phyloP scores from a whole-genome alignment of 73 alveolate genomes.

The Durusdinium trenchii region DNA sequence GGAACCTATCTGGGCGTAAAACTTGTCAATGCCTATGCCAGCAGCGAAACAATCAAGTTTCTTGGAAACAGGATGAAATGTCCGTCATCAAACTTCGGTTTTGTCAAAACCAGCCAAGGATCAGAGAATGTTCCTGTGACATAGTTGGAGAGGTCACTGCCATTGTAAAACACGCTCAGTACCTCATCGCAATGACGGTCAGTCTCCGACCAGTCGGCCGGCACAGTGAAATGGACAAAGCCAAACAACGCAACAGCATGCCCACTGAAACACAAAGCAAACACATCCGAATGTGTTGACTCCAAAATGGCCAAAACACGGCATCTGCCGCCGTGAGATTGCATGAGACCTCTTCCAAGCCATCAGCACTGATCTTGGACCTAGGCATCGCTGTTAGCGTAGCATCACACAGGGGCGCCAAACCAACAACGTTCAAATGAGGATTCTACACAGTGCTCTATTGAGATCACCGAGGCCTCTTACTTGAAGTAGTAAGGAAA shows the following conservation, averaged over 20 bases:
- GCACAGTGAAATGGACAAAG: not conserved
- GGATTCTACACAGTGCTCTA: not conserved
- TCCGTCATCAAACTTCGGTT: not conserved
- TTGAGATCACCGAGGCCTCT: not conserved
- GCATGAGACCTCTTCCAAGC: conserved; percentile 64
- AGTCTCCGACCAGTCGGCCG: not conserved
- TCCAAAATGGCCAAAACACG: too few species aligned
- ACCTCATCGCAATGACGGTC: not conserved
- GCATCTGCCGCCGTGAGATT: conserved; percentile 72
- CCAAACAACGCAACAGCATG: not conserved
- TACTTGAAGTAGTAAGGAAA: too few species aligned
- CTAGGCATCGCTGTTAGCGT: not conserved
- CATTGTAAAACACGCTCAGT: conserved; percentile 56
- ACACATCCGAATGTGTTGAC: not conserved
- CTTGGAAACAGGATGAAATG: not conserved
- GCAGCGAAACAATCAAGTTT: too few species aligned
- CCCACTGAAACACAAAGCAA: not conserved
- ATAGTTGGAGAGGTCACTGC: conserved; percentile 28
- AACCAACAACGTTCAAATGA: not conserved
- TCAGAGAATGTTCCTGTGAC: conserved; percentile 48
- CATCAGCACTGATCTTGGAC: conserved; percentile 78
- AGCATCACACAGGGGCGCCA: not conserved
- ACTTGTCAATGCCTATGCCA: too few species aligned
- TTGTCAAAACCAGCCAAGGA: not conserved
- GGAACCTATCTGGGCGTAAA: too few species aligned